Evolutionary conservation across 768 basidiomycete species (phyloP).

Genomic region (Suillus plorans): DNA sequence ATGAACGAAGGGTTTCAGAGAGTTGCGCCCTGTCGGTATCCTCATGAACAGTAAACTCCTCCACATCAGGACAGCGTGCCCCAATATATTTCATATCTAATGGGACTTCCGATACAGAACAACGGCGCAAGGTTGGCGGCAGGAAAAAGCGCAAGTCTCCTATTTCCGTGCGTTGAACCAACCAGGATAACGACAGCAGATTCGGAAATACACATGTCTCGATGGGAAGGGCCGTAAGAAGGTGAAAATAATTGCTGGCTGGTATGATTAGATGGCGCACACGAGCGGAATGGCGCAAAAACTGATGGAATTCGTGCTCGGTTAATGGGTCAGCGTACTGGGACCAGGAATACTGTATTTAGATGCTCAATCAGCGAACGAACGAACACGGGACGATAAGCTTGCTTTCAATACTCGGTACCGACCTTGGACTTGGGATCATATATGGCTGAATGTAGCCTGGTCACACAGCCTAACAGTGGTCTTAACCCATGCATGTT

Average conservation of each 20-base stretch:
- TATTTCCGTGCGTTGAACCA: too few species aligned
- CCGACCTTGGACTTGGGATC: neutral
- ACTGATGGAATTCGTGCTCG: neutral
- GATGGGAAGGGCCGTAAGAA: neutral
- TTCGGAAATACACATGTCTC: neutral
- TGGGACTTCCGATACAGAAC: too few species aligned
- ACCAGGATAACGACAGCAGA: neutral
- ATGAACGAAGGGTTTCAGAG: neutral
- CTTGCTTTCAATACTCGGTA: neutral
- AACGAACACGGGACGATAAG: neutral
- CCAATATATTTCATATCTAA: neutral
- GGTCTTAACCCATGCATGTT: neutral
- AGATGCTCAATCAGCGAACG: neutral
- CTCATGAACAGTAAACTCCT: neutral
- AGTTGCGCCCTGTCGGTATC: neutral
- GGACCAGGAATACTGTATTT: neutral
- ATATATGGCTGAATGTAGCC: neutral
- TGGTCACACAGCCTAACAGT: neutral
- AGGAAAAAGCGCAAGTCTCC: neutral
- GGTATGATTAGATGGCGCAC: neutral
- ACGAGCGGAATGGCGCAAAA: neutral
- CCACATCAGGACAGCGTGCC: neutral
- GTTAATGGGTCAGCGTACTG: neutral
- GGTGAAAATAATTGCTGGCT: neutral
- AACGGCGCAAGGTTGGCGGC: neutral